Conservation (phyloP, 2,329 filamentous ascomycete species). For the Aspergillus intermedius region DNA sequence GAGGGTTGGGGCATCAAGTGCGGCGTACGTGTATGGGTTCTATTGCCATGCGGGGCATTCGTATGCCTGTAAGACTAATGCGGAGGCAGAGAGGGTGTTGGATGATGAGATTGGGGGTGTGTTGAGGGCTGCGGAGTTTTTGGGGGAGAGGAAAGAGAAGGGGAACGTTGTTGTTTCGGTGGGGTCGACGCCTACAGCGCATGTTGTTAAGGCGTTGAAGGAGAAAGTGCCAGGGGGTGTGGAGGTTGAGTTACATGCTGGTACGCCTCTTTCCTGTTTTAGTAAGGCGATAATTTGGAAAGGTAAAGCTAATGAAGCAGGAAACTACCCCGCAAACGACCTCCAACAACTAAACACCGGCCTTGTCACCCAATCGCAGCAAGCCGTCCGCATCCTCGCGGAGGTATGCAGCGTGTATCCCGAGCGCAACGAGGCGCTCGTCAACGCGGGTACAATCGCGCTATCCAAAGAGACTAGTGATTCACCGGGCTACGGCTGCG, state of each 20-base stretch:
- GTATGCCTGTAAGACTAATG: slow-evolving; percentile 17
- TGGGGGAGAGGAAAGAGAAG: neutral
- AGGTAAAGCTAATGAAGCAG: slow-evolving; percentile 1
- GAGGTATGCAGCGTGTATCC: slow-evolving; percentile 65
- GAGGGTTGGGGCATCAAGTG: slow-evolving; percentile 10
- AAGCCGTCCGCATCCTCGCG: slow-evolving; percentile 49
- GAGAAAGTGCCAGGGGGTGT: slow-evolving; percentile 6
- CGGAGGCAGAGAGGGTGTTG: slow-evolving; percentile 15
- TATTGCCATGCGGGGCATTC: slow-evolving; percentile 22
- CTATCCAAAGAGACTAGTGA: slow-evolving; percentile 67
- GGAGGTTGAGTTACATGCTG: slow-evolving; percentile 19
- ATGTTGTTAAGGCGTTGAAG: slow-evolving; percentile 14
- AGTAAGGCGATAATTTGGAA: neutral
- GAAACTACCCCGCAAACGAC: slow-evolving; percentile 62
- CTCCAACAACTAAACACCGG: slow-evolving; percentile 71
- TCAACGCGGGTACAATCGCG: slow-evolving; percentile 64
- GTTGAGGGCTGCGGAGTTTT: slow-evolving; percentile 7
- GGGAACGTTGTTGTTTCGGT: slow-evolving; percentile 15
- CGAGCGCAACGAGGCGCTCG: slow-evolving; percentile 55
- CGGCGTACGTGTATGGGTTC: slow-evolving; percentile 13
- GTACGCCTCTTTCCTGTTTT: slow-evolving; percentile 2
- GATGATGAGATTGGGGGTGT: slow-evolving; percentile 14
- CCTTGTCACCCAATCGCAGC: slow-evolving; percentile 35
- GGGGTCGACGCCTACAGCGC: slow-evolving; percentile 21
- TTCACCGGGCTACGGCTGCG: slow-evolving; percentile 62